A percentile compares a stretch with the other conserved stretches of the same genome.
These are phyloP conservation scores for Coniella lustricola DNA, from an alignment of 2,329 filamentous ascomycete species.

Conservation along the genomic window DNA sequence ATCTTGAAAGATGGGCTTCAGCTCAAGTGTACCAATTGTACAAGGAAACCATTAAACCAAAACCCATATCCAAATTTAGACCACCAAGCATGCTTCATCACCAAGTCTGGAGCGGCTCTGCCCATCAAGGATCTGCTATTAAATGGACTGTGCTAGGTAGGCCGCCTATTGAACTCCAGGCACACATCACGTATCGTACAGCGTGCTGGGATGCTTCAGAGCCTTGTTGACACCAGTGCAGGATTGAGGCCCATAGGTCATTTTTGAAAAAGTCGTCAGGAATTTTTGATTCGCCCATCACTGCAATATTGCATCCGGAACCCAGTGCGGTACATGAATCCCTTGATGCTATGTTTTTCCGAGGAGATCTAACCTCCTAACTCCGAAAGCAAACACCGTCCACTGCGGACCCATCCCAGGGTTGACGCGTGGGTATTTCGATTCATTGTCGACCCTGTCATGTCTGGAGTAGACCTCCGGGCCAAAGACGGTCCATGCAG, in stretches of 20 bases:
- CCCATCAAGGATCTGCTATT: too few species aligned
- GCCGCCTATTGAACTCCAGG: too few species aligned
- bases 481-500: slow-evolving; percentile 17
- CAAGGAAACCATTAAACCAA: too few species aligned
- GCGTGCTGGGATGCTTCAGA: not conserved
- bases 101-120: too few species aligned
- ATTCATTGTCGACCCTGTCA: slow-evolving; percentile 23
- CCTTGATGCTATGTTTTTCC: slow-evolving; percentile 26
- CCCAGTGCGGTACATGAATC: slow-evolving; percentile 18
- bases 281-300: slow-evolving; percentile 16
- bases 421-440: slow-evolving; percentile 20
- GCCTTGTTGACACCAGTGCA: not conserved
- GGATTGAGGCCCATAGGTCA: not conserved
- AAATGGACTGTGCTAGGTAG: too few species aligned
- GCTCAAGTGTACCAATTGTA: too few species aligned
- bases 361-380: slow-evolving; percentile 27
- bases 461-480: slow-evolving; percentile 13
- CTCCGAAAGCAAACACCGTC: slow-evolving; percentile 25
- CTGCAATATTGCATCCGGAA: slow-evolving; percentile 15
- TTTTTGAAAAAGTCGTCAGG: slow-evolving; percentile 12
- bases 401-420: slow-evolving; percentile 22
- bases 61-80: too few species aligned
- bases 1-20: too few species aligned
- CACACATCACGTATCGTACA: not conserved
- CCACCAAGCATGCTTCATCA: too few species aligned